These are phyloP conservation scores for Saururus chinensis DNA, from an alignment of 164 flowering plant species.

Conservation along the genomic window DNA sequence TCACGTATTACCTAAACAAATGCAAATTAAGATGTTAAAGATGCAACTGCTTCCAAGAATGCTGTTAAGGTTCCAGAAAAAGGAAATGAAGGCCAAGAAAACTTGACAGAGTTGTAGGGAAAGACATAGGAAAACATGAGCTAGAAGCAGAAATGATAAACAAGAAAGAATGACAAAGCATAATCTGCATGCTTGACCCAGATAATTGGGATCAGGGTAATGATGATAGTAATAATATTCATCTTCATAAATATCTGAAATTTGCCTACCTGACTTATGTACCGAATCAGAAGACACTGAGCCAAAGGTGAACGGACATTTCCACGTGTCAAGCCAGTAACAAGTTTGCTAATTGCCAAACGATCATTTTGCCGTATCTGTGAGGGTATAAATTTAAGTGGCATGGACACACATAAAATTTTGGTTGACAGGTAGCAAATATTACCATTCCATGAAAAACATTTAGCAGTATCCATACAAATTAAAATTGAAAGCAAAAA, in stretches of 20 bases:
- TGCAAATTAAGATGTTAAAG: background rate
- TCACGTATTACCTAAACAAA: conserved; percentile 69
- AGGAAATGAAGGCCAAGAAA: background rate
- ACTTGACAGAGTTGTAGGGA: background rate
- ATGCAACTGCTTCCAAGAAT: too few relatives aligned
- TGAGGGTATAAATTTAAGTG: conserved; percentile 14
- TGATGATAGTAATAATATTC: too few relatives aligned
- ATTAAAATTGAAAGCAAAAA: too few relatives aligned
- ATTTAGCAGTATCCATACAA: background rate
- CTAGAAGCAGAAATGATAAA: background rate
- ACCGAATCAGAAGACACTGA: conserved; percentile 91
- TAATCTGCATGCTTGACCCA: conserved; percentile 1
- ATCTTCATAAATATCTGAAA: background rate
- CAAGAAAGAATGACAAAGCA: background rate
- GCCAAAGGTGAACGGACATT: conserved; percentile 94
- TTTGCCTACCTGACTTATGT: conserved; percentile 68
- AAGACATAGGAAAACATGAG: background rate
- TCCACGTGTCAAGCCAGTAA: conserved; percentile 88
- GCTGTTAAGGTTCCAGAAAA: too few relatives aligned
- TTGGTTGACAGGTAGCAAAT: background rate
- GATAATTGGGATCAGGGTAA: too few relatives aligned
- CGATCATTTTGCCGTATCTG: conserved; percentile 98
- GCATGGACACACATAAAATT: background rate
- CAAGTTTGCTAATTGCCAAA: conserved; percentile 91
- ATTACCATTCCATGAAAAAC: background rate